These are phyloP conservation scores for Russula emetica DNA, from an alignment of 768 basidiomycete species.

Conservation along the genomic window DNA sequence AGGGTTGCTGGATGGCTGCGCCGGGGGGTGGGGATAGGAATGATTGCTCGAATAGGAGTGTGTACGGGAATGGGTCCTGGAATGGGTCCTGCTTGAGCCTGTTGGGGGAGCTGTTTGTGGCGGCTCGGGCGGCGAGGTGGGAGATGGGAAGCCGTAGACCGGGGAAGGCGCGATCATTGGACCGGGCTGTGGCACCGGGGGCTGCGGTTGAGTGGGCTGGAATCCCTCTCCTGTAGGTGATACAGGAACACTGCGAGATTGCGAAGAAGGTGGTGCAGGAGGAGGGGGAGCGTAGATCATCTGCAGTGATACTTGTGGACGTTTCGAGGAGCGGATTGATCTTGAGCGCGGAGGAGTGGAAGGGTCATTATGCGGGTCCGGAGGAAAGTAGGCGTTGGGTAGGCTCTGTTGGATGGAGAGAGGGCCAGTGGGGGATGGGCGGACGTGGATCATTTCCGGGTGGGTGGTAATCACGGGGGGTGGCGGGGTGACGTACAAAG, in stretches of 20 bases:
- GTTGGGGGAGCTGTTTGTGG: slow-evolving; percentile 11
- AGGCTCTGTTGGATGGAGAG: neutral
- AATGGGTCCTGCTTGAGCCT: slow-evolving; percentile 1
- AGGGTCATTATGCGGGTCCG: slow-evolving; percentile 9
- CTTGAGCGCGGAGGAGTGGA: slow-evolving; percentile 7
- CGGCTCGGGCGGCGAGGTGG: slow-evolving; percentile 8
- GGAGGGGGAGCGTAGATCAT: slow-evolving; percentile 27
- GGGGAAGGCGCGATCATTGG: slow-evolving; percentile 18
- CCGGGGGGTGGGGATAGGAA: slow-evolving; percentile 12
- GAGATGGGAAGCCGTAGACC: slow-evolving; percentile 18
- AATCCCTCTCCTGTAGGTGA: slow-evolving; percentile 14
- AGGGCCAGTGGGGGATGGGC: slow-evolving; percentile 21
- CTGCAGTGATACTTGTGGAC: slow-evolving; percentile 10
- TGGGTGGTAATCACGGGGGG: slow-evolving; percentile 11
- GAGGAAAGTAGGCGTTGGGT: slow-evolving; percentile 7
- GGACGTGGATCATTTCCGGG: slow-evolving; percentile 28
- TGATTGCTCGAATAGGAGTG: slow-evolving; percentile 19
- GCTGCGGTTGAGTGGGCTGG: slow-evolving; percentile 8
- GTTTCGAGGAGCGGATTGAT: slow-evolving; percentile 23
- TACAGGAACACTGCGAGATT: slow-evolving; percentile 18
- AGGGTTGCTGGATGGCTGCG: neutral
- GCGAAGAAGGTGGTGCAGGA: slow-evolving; percentile 5
- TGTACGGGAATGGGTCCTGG: slow-evolving; percentile 5
- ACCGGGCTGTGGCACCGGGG: neutral
- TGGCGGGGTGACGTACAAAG: slow-evolving; percentile 22